These are phyloP conservation scores for Hordeum marinum DNA, from an alignment of 176 grass and related monocot genomes.

Conservation along the genomic window DNA sequence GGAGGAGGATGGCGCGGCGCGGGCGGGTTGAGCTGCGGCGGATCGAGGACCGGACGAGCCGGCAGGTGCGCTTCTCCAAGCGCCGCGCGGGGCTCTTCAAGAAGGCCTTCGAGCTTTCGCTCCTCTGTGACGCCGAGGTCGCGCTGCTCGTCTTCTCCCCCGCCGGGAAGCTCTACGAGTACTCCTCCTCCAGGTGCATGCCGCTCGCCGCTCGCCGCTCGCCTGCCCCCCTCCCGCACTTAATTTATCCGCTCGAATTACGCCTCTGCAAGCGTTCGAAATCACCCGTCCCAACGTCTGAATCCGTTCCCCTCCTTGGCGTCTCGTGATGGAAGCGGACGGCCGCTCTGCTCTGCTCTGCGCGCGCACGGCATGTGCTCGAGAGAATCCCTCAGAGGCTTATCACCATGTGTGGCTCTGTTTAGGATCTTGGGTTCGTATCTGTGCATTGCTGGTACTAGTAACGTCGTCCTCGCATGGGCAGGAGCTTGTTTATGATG, in stretches of 20 bases:
- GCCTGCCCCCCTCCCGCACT: neutral
- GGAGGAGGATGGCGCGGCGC: conserved; percentile 32
- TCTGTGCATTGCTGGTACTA: neutral
- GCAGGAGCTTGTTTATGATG: neutral
- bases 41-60: conserved; percentile 71
- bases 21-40: conserved; percentile 55
- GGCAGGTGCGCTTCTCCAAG: conserved; percentile 77
- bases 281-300: neutral
- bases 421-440: neutral
- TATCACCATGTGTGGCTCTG: conserved; percentile 12
- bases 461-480: neutral
- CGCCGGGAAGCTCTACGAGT: conserved; percentile 60
- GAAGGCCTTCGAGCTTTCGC: conserved; percentile 68
- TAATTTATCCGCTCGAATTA: neutral
- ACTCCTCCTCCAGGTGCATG: conserved; percentile 45
- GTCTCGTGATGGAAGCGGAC: neutral
- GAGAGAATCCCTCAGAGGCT: conserved; percentile 24
- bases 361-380: conserved; percentile 30
- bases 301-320: neutral
- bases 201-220: neutral
- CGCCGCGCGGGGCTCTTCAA: conserved; percentile 60
- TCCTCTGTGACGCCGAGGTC: conserved; percentile 68
- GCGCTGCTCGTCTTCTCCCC: conserved; percentile 60
- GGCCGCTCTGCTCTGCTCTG: neutral
- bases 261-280: neutral